Conservation (phyloP, 306 rosid genomes). For the Fragaria iinumae region DNA sequence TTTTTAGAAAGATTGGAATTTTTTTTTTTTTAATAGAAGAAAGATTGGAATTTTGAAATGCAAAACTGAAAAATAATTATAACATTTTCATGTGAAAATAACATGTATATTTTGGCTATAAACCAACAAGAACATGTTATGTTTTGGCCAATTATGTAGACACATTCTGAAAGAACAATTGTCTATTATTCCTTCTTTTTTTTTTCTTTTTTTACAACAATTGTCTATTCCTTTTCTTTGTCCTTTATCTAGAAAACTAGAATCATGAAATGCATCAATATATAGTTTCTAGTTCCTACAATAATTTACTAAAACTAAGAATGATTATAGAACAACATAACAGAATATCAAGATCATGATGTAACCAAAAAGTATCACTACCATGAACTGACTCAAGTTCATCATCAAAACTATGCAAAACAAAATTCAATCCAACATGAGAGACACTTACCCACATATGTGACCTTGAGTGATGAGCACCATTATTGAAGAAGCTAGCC, state of each 20-base stretch:
- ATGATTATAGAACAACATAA: background rate
- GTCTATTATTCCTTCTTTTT: background rate
- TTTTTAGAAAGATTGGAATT: background rate
- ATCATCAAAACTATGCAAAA: background rate
- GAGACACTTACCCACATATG: constrained; percentile 56
- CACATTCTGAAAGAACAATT: background rate
- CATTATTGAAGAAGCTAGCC: constrained; percentile 31
- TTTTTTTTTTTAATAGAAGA: background rate
- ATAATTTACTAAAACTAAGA: background rate
- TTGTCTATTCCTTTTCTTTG: background rate
- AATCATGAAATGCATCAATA: background rate
- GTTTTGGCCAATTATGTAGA: background rate
- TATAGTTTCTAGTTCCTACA: background rate
- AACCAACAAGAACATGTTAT: background rate
- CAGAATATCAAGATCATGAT: background rate
- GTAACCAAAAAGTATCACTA: background rate
- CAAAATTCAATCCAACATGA: background rate
- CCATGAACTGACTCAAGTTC: background rate
- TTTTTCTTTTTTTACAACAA: background rate
- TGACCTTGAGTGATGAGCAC: constrained; percentile 38
- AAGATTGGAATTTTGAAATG: background rate
- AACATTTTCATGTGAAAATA: background rate
- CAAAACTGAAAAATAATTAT: background rate
- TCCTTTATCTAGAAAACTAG: background rate
- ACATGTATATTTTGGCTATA: background rate